A percentile compares a stretch with the other conserved stretches of the same genome.
Conservation (phyloP, 306 rosid genomes). For the Vigna unguiculata region DNA sequence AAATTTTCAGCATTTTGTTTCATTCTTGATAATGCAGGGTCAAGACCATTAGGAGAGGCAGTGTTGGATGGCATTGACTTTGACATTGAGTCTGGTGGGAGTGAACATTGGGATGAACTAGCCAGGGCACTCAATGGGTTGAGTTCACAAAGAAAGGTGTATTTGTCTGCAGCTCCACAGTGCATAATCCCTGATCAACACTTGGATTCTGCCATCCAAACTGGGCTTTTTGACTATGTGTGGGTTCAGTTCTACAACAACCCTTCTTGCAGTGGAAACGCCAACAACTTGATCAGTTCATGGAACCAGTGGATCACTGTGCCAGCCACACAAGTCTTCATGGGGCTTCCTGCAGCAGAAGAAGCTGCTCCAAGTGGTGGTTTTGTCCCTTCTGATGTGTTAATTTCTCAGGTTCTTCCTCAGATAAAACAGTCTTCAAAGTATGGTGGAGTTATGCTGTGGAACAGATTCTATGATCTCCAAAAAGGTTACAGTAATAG, state of each 20-base stretch:
- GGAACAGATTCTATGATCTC: slow-evolving; percentile 28
- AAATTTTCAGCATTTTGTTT: not conserved
- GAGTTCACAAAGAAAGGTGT: slow-evolving; percentile 25
- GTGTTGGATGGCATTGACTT: slow-evolving; percentile 60
- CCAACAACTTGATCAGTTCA: slow-evolving; percentile 26
- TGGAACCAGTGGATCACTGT: slow-evolving; percentile 59
- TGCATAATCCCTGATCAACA: slow-evolving; percentile 53
- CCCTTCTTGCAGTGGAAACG: slow-evolving; percentile 44
- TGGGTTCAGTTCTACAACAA: slow-evolving; percentile 81
- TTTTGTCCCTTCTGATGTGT: slow-evolving; percentile 23
- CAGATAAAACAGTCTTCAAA: slow-evolving; percentile 13
- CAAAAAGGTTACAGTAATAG: slow-evolving; percentile 7
- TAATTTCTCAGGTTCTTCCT: slow-evolving; percentile 36
- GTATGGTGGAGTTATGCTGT: slow-evolving; percentile 43
- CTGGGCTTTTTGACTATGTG: slow-evolving; percentile 59
- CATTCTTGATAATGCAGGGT: not conserved
- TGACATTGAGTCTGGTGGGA: slow-evolving; percentile 51
- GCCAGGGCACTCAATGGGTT: slow-evolving; percentile 39
- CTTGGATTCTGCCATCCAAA: slow-evolving; percentile 47
- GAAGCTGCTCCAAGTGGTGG: slow-evolving; percentile 53
- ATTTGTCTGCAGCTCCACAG: slow-evolving; percentile 64
- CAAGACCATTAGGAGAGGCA: not conserved
- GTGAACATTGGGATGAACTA: slow-evolving; percentile 52
- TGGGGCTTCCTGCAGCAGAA: slow-evolving; percentile 65
- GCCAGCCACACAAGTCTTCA: slow-evolving; percentile 46